Conservation (phyloP, 2,329 filamentous ascomycete species). For the Trichocomaceae sp. region DNA sequence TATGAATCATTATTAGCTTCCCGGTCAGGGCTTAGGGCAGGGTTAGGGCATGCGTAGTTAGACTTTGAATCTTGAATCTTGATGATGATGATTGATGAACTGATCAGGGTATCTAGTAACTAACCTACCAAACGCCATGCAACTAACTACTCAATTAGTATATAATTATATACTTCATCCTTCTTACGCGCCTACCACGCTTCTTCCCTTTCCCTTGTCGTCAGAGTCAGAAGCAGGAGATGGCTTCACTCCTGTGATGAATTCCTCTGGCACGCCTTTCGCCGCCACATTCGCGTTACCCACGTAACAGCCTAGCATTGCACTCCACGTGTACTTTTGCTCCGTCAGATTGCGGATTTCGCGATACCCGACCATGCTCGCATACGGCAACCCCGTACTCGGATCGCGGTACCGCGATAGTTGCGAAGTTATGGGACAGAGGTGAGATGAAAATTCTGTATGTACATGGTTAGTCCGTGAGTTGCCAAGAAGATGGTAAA, state of each 20-base stretch:
- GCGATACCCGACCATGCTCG: slow-evolving; percentile 67
- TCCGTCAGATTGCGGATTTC: slow-evolving; percentile 68
- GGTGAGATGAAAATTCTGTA: slow-evolving; percentile 41
- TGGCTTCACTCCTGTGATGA: slow-evolving; percentile 39
- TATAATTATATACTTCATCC: neutral
- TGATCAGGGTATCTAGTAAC: slow-evolving; percentile 8
- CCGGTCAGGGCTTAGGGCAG: neutral
- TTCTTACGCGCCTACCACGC: neutral
- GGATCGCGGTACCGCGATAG: slow-evolving; percentile 80
- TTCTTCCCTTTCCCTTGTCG: neutral
- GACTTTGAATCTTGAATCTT: no score
- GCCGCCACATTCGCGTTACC: slow-evolving; percentile 56
- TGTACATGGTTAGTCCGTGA: slow-evolving; percentile 11
- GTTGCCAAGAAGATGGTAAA: slow-evolving; percentile 1
- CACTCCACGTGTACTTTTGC: slow-evolving; percentile 77
- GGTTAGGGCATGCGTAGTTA: no score
- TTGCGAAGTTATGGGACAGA: slow-evolving; percentile 77
- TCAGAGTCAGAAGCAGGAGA: neutral
- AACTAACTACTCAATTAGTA: neutral
- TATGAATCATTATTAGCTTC: neutral
- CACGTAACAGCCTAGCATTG: slow-evolving; percentile 73
- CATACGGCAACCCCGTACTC: slow-evolving; percentile 73
- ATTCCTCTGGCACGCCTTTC: slow-evolving; percentile 74
- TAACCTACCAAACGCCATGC: neutral
- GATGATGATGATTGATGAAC: neutral